phyloP scores from a whole-genome alignment of 192 early-diverging fungal genomes.

The Linnemannia hyalina region DNA sequence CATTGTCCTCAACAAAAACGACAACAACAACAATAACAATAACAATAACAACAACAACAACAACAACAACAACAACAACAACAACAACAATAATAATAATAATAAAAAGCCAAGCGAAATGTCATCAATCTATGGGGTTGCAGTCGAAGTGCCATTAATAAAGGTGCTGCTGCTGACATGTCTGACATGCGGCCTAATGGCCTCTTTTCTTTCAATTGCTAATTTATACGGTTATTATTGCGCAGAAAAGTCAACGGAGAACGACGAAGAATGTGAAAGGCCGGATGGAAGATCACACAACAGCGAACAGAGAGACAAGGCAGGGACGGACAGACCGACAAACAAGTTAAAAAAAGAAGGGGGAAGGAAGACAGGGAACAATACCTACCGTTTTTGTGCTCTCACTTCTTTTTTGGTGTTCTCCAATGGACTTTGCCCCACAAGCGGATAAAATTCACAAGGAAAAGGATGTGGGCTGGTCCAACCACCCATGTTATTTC shows the following conservation, averaged over 20 bases:
- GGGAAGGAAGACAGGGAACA: not conserved
- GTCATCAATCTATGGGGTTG: too few species aligned
- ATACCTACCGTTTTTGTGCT: not conserved
- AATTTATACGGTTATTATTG: not conserved
- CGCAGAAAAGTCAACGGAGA: not conserved
- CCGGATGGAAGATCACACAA: not conserved
- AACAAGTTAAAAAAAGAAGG: not conserved
- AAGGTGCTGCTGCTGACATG: too few species aligned
- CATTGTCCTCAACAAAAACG: too few species aligned
- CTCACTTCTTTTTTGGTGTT: not conserved
- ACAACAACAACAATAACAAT: too few species aligned
- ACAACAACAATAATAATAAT: too few species aligned
- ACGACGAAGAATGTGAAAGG: slow-evolving; percentile 2
- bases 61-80: too few species aligned
- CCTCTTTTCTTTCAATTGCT: too few species aligned
- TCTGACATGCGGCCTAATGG: too few species aligned
- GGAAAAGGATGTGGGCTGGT: not conserved
- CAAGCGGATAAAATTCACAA: not conserved
- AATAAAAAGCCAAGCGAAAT: too few species aligned
- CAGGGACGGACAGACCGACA: not conserved
- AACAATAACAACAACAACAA: too few species aligned
- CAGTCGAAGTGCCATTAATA: too few species aligned
- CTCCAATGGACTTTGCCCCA: not conserved
- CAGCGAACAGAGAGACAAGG: not conserved
- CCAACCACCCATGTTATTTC: not conserved